phyloP scores from a whole-genome alignment of 2,329 filamentous ascomycete genomes.

The Pestalotiopsis sp. region DNA sequence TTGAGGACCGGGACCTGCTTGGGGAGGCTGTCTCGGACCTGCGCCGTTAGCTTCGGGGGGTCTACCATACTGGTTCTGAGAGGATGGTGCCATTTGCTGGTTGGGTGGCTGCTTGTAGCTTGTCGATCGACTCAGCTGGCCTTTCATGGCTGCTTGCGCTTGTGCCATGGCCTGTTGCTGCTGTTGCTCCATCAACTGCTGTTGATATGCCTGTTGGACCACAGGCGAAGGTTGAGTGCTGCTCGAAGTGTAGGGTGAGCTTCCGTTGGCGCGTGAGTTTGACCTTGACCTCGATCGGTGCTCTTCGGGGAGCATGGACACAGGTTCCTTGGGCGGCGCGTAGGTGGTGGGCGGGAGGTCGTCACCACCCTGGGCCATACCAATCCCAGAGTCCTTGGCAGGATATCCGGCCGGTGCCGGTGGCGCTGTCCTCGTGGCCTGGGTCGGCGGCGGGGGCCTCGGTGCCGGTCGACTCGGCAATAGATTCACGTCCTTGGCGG shows the following conservation, averaged over 20 bases:
- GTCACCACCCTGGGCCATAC: slow-evolving; percentile 60
- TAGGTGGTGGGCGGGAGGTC: slow-evolving; percentile 53
- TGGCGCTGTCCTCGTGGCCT: slow-evolving; percentile 59
- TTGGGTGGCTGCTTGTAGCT: slow-evolving; percentile 69
- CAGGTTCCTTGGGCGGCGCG: slow-evolving; percentile 52
- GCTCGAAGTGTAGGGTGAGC: slow-evolving; percentile 51
- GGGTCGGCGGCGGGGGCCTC: slow-evolving; percentile 77
- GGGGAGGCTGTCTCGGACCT: slow-evolving; percentile 34
- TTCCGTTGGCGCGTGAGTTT: slow-evolving; percentile 64
- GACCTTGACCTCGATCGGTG: slow-evolving; percentile 70
- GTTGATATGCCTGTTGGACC: slow-evolving; percentile 57
- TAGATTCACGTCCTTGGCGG: slow-evolving; percentile 60
- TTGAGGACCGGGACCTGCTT: slow-evolving; percentile 44
- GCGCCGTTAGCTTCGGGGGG: slow-evolving; percentile 32
- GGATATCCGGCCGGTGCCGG: slow-evolving; percentile 51
- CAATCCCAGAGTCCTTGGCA: slow-evolving; percentile 66
- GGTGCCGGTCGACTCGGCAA: slow-evolving; percentile 85
- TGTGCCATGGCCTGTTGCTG: slow-evolving; percentile 83
- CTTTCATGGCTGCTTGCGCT: slow-evolving; percentile 75
- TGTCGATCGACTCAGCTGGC: slow-evolving; percentile 70
- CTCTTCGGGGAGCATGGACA: slow-evolving; percentile 66
- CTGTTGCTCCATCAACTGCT: slow-evolving; percentile 74
- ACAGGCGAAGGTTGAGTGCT: slow-evolving; percentile 42
- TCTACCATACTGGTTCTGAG: slow-evolving; percentile 46
- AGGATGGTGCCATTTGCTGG: slow-evolving; percentile 52